These are phyloP conservation scores for Umbellularia californica DNA, from an alignment of 164 flowering plant species.

Conservation along the genomic window DNA sequence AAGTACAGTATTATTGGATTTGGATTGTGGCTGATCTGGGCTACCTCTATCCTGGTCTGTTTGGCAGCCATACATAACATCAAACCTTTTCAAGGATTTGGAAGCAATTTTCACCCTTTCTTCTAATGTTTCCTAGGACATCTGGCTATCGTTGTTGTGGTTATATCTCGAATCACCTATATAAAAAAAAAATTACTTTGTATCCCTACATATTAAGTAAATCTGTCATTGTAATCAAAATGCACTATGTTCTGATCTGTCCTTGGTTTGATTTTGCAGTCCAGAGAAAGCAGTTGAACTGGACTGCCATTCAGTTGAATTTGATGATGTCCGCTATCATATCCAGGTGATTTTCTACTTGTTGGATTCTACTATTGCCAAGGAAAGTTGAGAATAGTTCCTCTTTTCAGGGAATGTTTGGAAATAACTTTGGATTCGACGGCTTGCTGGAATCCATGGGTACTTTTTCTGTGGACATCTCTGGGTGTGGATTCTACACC, in stretches of 20 bases:
- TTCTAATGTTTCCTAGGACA: not conserved
- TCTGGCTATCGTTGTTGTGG: not conserved
- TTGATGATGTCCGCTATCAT: conserved; percentile 87
- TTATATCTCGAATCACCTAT: not conserved
- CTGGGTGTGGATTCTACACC: too few relatives aligned
- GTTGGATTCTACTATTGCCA: not conserved
- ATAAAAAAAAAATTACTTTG: not conserved
- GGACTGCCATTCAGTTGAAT: conserved; percentile 86
- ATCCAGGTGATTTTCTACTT: conserved; percentile 52
- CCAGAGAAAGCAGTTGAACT: conserved; percentile 85
- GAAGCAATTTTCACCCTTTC: not conserved
- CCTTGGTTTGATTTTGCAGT: conserved; percentile 36
- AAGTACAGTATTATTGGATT: too few relatives aligned
- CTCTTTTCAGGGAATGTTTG: too few relatives aligned
- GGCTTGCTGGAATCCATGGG: too few relatives aligned
- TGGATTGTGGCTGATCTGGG: too few relatives aligned
- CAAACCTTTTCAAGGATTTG: not conserved
- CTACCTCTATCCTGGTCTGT: too few relatives aligned
- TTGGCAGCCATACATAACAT: not conserved
- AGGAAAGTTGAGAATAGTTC: too few relatives aligned
- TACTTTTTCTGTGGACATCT: too few relatives aligned
- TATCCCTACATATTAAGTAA: not conserved
- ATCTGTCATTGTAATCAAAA: not conserved
- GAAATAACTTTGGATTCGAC: too few relatives aligned
- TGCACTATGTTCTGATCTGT: not conserved